Conservation (phyloP, 2,329 filamentous ascomycete species). For the Diplodia intermedia region DNA sequence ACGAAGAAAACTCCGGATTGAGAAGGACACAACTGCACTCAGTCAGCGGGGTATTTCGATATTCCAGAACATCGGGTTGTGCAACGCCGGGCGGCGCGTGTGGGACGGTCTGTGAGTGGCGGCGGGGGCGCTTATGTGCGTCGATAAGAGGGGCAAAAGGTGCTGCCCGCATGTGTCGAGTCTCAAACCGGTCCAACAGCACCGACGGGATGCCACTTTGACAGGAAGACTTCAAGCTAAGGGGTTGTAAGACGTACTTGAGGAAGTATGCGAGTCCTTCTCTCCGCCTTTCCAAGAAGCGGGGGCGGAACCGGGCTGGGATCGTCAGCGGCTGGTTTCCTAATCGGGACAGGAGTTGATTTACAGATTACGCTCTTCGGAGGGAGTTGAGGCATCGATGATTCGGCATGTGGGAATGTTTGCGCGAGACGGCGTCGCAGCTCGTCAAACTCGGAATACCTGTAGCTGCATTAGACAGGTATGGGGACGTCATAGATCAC, state of each 20-base stretch:
- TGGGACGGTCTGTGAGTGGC: conserved; percentile 5
- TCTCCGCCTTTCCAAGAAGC: conserved; percentile 84
- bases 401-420: conserved; percentile 84
- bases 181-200: conserved; percentile 9
- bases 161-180: background rate
- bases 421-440: conserved; percentile 74
- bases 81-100: conserved; percentile 30
- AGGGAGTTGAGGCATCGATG: conserved; percentile 86
- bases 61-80: conserved; percentile 32
- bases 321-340: conserved; percentile 19
- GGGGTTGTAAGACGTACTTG: conserved; percentile 67
- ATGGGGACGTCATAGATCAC: background rate
- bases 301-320: conserved; percentile 72
- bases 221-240: conserved; percentile 1
- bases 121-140: conserved; percentile 15
- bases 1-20: conserved; percentile 92
- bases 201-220: background rate
- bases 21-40: conserved; percentile 78
- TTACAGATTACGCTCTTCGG: conserved; percentile 89
- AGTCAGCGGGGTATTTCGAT: conserved; percentile 38
- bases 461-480: conserved; percentile 35
- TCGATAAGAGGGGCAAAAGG: conserved; percentile 3
- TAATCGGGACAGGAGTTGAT: conserved; percentile 36
- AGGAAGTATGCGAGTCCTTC: conserved; percentile 89
- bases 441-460: conserved; percentile 94